These are phyloP conservation scores for Pseudonitzschia delicatissima DNA, from an alignment of 108 stramenopile genomes.

Conservation along the genomic window DNA sequence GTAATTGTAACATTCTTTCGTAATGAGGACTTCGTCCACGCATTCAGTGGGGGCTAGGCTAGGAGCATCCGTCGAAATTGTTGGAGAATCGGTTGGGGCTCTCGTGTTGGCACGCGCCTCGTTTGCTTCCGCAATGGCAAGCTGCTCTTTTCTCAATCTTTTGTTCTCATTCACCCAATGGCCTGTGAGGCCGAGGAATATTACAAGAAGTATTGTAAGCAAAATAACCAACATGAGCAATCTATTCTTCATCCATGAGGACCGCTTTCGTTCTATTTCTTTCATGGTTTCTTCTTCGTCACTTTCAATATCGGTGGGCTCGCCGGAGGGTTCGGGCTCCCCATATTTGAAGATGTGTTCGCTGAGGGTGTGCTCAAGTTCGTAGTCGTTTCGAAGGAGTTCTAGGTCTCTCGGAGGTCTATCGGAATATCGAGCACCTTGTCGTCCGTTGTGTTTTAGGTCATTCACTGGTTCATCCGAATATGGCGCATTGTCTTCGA, in stretches of 20 bases:
- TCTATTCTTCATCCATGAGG: background rate
- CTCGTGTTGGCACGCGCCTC: background rate
- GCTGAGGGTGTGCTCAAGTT: background rate
- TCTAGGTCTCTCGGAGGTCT: background rate
- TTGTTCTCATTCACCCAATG: background rate
- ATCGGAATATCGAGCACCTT: background rate
- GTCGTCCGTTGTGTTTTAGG: too few species aligned
- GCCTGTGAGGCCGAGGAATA: background rate
- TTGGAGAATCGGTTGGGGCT: background rate
- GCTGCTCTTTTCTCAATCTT: background rate
- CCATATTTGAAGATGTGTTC: too few species aligned
- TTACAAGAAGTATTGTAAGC: background rate
- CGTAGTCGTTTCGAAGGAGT: background rate
- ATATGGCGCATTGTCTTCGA: too few species aligned
- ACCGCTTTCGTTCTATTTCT: background rate
- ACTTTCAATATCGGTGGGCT: background rate
- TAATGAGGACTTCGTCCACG: background rate
- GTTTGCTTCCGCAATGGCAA: background rate
- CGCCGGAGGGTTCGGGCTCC: background rate
- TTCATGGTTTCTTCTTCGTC: background rate
- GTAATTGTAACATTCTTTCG: background rate
- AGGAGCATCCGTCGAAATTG: slow-evolving; percentile 1
- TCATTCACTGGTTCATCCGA: background rate
- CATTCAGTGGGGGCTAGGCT: slow-evolving; percentile 2
- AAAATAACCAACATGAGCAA: background rate